Percentiles rank a stretch among this genome's conserved stretches.
phyloP scores from a whole-genome alignment of 208 protist genomes.

The Phytomonas francai region DNA sequence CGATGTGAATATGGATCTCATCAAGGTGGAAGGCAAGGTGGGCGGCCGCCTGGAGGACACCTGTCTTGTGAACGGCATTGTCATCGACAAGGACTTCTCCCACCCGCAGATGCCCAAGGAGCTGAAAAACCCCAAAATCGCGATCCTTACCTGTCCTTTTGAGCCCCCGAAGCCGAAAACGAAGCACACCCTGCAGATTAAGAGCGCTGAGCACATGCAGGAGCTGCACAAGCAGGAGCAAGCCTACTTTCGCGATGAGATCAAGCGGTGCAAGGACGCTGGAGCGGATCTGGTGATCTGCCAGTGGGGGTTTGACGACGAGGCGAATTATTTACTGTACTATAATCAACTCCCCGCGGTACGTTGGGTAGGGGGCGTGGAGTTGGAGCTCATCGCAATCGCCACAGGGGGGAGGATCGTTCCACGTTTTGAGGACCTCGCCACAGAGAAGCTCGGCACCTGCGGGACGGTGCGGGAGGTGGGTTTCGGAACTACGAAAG shows the following conservation, averaged over 20 bases:
- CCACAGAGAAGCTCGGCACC: slow-evolving; percentile 95
- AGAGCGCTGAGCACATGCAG: slow-evolving; percentile 91
- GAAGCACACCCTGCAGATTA: slow-evolving; percentile 98
- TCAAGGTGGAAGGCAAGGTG: slow-evolving; percentile 98
- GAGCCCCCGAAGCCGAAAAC: slow-evolving; percentile 99
- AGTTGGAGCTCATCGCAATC: slow-evolving; percentile 99
- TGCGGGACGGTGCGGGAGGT: slow-evolving; percentile 88
- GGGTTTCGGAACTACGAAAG: slow-evolving; percentile 96
- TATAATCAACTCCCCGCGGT: slow-evolving; percentile 99
- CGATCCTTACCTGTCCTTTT: slow-evolving; percentile 99
- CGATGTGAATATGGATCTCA: slow-evolving; percentile 99
- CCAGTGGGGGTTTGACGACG: slow-evolving; percentile 99
- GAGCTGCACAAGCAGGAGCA: slow-evolving; percentile 96
- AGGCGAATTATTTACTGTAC: slow-evolving; percentile 99
- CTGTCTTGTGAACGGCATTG: slow-evolving; percentile 96
- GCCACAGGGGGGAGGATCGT: slow-evolving; percentile 99
- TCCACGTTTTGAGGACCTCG: slow-evolving; percentile 98
- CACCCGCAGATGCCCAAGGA: slow-evolving; percentile 96
- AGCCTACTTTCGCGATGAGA: slow-evolving; percentile 96
- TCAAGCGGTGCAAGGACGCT: slow-evolving; percentile 92
- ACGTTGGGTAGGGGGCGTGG: slow-evolving; percentile 99
- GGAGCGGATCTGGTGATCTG: slow-evolving; percentile 98
- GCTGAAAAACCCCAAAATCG: slow-evolving; percentile 98
- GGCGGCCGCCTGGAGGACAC: slow-evolving; percentile 98
- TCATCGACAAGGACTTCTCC: slow-evolving; percentile 99